Conservation (phyloP, 2,329 filamentous ascomycete species). For the Cercospora beticola region DNA sequence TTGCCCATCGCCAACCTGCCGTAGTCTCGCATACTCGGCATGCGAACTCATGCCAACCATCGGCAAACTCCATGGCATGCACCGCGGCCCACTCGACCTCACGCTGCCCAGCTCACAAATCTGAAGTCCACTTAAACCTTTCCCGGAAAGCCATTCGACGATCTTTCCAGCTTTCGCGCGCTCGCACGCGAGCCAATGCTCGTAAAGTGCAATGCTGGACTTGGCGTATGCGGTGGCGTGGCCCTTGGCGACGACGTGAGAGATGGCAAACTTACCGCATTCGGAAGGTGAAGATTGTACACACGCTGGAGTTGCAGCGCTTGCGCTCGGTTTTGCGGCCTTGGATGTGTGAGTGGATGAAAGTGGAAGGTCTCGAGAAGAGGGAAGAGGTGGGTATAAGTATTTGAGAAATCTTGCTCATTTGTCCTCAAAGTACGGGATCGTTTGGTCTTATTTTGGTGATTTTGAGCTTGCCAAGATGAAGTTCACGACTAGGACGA, state of each 20-base stretch:
- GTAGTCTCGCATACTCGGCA: not conserved
- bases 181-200: not conserved
- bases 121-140: not conserved
- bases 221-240: not conserved
- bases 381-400: not conserved
- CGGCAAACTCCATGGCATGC: not conserved
- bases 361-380: not conserved
- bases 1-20: too few relatives aligned
- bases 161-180: not conserved
- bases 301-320: not conserved
- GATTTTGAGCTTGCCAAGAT: constrained; percentile 7
- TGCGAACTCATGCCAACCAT: not conserved
- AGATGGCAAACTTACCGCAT: not conserved
- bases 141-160: not conserved
- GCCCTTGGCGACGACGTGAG: not conserved
- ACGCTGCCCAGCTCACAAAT: not conserved
- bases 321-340: not conserved
- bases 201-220: not conserved
- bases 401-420: not conserved
- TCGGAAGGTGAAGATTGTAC: not conserved
- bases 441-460: not conserved
- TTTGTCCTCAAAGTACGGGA: not conserved
- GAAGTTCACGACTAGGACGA: constrained; percentile 21
- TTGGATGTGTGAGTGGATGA: not conserved
- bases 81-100: not conserved